Evolutionary conservation across 1,284 basidiomycete species (phyloP).

Genomic region (Fomitopsis palustris): DNA sequence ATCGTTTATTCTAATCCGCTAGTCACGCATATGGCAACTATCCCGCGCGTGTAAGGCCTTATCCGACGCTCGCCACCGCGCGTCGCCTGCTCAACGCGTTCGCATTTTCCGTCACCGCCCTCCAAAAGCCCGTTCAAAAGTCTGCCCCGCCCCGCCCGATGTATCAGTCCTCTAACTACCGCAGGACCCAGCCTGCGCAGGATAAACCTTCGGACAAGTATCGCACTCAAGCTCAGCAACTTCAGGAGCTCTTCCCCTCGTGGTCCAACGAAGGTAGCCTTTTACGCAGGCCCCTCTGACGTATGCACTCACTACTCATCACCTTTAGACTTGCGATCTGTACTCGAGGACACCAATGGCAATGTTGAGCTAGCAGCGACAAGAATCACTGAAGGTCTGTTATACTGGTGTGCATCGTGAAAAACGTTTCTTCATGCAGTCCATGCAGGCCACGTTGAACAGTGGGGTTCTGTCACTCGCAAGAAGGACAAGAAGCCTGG

Average conservation of each 20-base stretch:
- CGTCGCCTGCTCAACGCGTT: constrained; percentile 7
- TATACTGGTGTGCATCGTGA: background rate
- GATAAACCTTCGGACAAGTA: constrained; percentile 38
- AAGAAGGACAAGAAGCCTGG: constrained; percentile 81
- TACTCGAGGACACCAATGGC: constrained; percentile 70
- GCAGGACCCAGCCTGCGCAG: constrained; percentile 24
- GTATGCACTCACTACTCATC: constrained; percentile 10
- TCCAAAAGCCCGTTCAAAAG: constrained; percentile 9
- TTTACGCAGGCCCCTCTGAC: constrained; percentile 21
- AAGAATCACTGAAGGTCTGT: constrained; percentile 78
- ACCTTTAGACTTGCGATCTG: constrained; percentile 68
- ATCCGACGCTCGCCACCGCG: background rate
- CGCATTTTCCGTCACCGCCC: constrained; percentile 11
- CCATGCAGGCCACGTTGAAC: constrained; percentile 65
- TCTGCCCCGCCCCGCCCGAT: constrained; percentile 23
- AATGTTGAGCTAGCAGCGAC: constrained; percentile 73
- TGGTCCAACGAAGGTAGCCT: constrained; percentile 74
- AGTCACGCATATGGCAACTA: background rate
- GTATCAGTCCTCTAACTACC: constrained; percentile 34
- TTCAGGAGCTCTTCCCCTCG: constrained; percentile 75
- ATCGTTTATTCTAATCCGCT: background rate
- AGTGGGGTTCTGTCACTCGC: constrained; percentile 83
- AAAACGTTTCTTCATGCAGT: background rate
- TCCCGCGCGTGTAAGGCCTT: background rate
- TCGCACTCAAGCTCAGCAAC: constrained; percentile 50